Evolutionary conservation across 2,329 filamentous ascomycete genomes (phyloP).

Genomic region (Cryphonectria nitschkei): DNA sequence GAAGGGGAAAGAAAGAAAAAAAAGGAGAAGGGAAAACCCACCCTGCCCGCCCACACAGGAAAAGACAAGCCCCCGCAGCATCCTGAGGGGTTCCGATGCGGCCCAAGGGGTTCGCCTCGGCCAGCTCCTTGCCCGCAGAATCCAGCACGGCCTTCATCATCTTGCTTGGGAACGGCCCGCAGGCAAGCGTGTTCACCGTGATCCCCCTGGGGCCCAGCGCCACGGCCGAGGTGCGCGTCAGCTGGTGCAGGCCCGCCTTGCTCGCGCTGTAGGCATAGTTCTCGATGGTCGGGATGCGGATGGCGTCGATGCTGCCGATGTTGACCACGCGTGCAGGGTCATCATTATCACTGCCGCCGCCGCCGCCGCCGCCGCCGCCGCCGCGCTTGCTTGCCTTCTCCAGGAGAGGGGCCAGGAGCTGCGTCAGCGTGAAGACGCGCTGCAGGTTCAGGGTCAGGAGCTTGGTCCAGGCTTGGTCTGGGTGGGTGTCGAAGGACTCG

Average conservation of each 20-base stretch:
- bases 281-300: slow-evolving; percentile 61
- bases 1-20: slow-evolving; percentile 9
- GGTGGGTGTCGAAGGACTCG: slow-evolving; percentile 61
- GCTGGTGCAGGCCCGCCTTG: slow-evolving; percentile 69
- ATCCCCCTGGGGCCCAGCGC: slow-evolving; percentile 63
- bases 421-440: slow-evolving; percentile 69
- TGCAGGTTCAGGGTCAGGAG: slow-evolving; percentile 69
- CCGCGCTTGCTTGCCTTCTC: slow-evolving; percentile 45
- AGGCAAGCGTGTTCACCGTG: slow-evolving; percentile 71
- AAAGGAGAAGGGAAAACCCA: slow-evolving; percentile 33
- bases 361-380: slow-evolving; percentile 35
- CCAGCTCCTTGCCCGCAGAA: slow-evolving; percentile 57
- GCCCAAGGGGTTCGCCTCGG: slow-evolving; percentile 63
- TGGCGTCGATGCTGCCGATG: slow-evolving; percentile 66
- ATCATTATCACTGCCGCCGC: slow-evolving; percentile 34
- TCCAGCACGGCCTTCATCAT: slow-evolving; percentile 69
- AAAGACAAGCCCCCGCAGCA: slow-evolving; percentile 73
- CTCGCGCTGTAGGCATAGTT: slow-evolving; percentile 64
- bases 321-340: slow-evolving; percentile 65
- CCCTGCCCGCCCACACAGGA: slow-evolving; percentile 69
- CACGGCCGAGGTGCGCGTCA: slow-evolving; percentile 61
- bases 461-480: slow-evolving; percentile 60
- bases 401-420: slow-evolving; percentile 62
- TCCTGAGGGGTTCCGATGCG: slow-evolving; percentile 70
- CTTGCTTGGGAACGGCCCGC: slow-evolving; percentile 71